Conservation (phyloP, 257 asterid species). For the Eustoma russellianum region DNA sequence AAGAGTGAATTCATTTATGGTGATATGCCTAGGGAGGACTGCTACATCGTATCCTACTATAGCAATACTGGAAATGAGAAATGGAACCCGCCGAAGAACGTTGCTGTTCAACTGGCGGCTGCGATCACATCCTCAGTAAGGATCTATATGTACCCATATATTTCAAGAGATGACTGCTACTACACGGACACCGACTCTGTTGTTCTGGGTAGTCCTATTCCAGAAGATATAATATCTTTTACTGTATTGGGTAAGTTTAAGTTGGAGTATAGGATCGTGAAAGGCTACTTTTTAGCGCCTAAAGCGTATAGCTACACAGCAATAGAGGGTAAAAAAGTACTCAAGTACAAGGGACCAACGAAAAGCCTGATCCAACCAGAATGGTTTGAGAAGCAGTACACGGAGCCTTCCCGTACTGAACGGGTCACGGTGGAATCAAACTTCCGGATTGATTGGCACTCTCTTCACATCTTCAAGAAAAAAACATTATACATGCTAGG, state of each 20-base stretch:
- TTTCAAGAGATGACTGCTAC: conserved; percentile 5
- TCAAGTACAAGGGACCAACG: neutral
- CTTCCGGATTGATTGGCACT: too few species aligned
- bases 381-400: conserved; percentile 1
- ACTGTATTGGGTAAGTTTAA: neutral
- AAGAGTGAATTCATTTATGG: neutral
- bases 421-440: too few species aligned
- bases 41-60: neutral
- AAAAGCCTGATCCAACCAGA: neutral
- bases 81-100: neutral
- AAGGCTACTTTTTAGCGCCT: neutral
- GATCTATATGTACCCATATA: conserved; percentile 8
- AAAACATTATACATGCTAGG: too few species aligned
- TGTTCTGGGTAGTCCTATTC: neutral
- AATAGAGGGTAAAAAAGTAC: neutral
- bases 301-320: neutral
- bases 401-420: too few species aligned
- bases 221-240: neutral
- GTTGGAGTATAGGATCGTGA: neutral
- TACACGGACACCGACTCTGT: neutral
- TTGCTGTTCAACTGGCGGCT: neutral
- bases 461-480: too few species aligned
- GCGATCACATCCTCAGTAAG: neutral
- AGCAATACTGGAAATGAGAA: neutral
- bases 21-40: neutral